A percentile compares a stretch with the other conserved stretches of the same genome.
Evolutionary conservation across 768 basidiomycete genomes (phyloP).

Genomic region (Hypholoma fasciculare): DNA sequence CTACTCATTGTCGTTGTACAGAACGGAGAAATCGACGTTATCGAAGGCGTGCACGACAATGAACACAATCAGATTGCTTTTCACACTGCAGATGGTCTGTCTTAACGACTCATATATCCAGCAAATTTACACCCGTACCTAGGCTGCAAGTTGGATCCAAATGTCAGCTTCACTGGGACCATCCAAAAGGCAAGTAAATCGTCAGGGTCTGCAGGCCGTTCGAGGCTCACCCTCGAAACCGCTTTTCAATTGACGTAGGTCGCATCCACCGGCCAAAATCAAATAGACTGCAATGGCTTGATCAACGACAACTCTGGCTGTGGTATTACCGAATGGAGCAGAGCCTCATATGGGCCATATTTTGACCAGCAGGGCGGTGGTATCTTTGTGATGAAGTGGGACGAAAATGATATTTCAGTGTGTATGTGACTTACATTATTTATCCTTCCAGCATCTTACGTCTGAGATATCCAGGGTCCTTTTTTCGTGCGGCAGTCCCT

Average conservation of each 20-base stretch:
- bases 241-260: too few species aligned
- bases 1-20: slow-evolving; percentile 23
- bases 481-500: slow-evolving; percentile 78
- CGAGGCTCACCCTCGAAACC: slow-evolving; percentile 13
- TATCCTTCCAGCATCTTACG: background rate
- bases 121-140: too few species aligned
- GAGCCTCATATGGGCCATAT: slow-evolving; percentile 78
- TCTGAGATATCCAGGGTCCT: slow-evolving; percentile 56
- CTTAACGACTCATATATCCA: background rate
- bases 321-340: slow-evolving; percentile 76
- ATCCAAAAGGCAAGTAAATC: slow-evolving; percentile 48
- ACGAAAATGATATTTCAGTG: slow-evolving; percentile 70
- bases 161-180: slow-evolving; percentile 60
- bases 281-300: slow-evolving; percentile 55
- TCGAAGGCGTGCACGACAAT: slow-evolving; percentile 85
- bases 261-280: slow-evolving; percentile 36
- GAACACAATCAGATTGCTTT: slow-evolving; percentile 84
- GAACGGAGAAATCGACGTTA: slow-evolving; percentile 82
- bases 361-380: slow-evolving; percentile 84
- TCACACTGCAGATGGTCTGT: slow-evolving; percentile 66
- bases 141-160: slow-evolving; percentile 60
- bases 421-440: slow-evolving; percentile 47
- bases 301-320: slow-evolving; percentile 70
- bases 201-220: too few species aligned
- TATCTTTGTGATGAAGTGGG: slow-evolving; percentile 90